Conservation (phyloP, 1,139 yeast species). For the Protomyces inouyei region DNA sequence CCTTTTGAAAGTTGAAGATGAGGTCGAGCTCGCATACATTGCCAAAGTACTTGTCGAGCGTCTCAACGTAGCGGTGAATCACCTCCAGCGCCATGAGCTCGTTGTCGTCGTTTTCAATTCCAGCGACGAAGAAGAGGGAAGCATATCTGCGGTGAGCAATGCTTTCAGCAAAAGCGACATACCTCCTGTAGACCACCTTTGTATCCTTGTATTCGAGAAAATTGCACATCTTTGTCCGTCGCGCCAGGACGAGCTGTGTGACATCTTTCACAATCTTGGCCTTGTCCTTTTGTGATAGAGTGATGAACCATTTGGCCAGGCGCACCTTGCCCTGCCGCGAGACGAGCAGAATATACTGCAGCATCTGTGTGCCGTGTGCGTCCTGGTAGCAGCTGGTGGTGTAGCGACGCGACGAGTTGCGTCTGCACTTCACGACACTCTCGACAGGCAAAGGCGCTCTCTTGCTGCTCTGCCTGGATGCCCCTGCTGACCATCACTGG, state of each 20-base stretch:
- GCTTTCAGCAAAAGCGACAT: neutral
- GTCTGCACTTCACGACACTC: neutral
- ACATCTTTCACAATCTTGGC: slow-evolving; percentile 77
- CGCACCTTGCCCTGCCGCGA: slow-evolving; percentile 91
- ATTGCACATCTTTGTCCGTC: slow-evolving; percentile 94
- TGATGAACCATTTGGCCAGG: slow-evolving; percentile 85
- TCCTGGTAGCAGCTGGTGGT: neutral
- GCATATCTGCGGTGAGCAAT: slow-evolving; percentile 51
- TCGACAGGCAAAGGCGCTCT: neutral
- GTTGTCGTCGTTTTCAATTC: slow-evolving; percentile 77
- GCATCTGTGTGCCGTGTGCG: neutral
- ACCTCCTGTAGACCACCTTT: slow-evolving; percentile 77
- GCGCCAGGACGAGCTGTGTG: slow-evolving; percentile 73
- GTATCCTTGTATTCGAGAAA: slow-evolving; percentile 85
- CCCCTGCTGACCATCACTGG: slow-evolving; percentile 83
- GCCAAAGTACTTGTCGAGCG: slow-evolving; percentile 95
- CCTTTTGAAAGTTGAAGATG: slow-evolving; percentile 89
- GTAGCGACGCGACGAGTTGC: neutral
- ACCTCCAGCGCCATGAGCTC: slow-evolving; percentile 80
- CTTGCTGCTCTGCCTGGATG: slow-evolving; percentile 46
- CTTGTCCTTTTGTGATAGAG: slow-evolving; percentile 77
- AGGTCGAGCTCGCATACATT: slow-evolving; percentile 64
- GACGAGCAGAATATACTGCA: slow-evolving; percentile 59
- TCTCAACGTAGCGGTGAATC: slow-evolving; percentile 90
- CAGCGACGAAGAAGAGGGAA: slow-evolving; percentile 81